Conservation (phyloP, 163 green algal species). For the Scenedesmus sp. region DNA sequence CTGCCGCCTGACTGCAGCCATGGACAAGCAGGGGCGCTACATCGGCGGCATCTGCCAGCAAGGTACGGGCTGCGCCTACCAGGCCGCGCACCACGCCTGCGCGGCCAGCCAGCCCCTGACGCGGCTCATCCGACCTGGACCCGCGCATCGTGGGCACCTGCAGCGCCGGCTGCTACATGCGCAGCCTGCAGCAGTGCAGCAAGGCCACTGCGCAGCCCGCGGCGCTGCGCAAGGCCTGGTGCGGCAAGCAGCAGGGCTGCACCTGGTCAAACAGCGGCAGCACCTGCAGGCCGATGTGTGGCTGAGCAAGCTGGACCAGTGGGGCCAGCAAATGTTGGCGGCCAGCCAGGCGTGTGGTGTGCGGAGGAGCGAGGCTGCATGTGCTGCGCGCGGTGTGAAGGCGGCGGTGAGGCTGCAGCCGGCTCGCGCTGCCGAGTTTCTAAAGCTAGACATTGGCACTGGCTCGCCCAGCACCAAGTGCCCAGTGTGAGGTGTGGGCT, state of each 20-base stretch:
- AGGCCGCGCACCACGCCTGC: not conserved
- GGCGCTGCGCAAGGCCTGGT: not conserved
- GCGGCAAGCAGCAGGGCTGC: slow-evolving; percentile 31
- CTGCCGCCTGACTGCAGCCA: slow-evolving; percentile 5
- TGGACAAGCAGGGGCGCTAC: not conserved
- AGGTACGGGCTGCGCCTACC: slow-evolving; percentile 12
- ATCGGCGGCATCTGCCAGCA: not conserved
- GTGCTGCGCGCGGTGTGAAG: not conserved
- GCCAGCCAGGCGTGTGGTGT: not conserved
- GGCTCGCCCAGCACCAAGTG: not conserved
- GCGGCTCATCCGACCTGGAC: not conserved
- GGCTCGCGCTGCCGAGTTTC: not conserved
- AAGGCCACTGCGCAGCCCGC: not conserved
- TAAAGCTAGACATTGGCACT: not conserved
- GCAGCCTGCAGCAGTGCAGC: slow-evolving; percentile 10
- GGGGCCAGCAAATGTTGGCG: not conserved
- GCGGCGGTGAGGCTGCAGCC: not conserved
- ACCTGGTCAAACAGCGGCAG: not conserved
- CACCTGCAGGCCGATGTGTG: slow-evolving; percentile 8
- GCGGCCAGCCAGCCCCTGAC: not conserved
- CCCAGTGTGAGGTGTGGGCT: not conserved
- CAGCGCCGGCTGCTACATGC: slow-evolving; percentile 40
- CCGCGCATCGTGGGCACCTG: slow-evolving; percentile 13
- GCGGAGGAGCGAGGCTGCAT: not conserved
- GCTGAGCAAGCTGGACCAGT: not conserved